A percentile compares a stretch with the other conserved stretches of the same genome.
These are phyloP conservation scores for Annona squamosa DNA, from an alignment of 164 flowering plant species.

Conservation along the genomic window DNA sequence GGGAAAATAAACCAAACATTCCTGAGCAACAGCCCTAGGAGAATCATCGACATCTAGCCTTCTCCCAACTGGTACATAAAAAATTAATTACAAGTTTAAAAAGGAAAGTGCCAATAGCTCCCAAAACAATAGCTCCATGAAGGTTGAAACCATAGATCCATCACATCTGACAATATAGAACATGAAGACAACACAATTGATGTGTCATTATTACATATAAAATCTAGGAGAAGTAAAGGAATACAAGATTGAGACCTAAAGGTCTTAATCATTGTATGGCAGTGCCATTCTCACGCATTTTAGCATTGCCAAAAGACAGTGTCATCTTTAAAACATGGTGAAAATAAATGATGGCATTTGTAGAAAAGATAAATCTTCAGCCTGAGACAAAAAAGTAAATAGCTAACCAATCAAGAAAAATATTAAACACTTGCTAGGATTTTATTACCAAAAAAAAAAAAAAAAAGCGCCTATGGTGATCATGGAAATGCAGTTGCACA, in stretches of 20 bases:
- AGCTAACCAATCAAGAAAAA: neutral
- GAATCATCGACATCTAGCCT: too few relatives aligned
- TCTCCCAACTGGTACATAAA: too few relatives aligned
- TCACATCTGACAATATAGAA: too few relatives aligned
- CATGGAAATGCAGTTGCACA: neutral
- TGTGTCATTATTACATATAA: too few relatives aligned
- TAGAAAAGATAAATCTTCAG: neutral
- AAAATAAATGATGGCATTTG: neutral
- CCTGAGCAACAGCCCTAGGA: too few relatives aligned
- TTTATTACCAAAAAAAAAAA: too few relatives aligned
- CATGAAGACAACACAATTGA: neutral
- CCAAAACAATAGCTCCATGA: neutral
- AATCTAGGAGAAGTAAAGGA: too few relatives aligned
- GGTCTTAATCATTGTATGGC: neutral
- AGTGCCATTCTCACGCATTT: neutral
- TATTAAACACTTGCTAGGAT: too few relatives aligned
- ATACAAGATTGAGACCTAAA: neutral
- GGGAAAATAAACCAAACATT: neutral
- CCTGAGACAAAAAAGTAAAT: neutral
- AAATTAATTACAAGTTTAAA: too few relatives aligned
- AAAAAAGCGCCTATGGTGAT: too few relatives aligned
- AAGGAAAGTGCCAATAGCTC: too few relatives aligned
- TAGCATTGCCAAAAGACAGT: neutral
- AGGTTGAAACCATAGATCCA: neutral
- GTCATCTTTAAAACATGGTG: neutral